A percentile compares a stretch with the other conserved stretches of the same genome.
These are phyloP conservation scores for Rhodotorula sp. DNA, from an alignment of 1,284 basidiomycete genomes.

Conservation along the genomic window DNA sequence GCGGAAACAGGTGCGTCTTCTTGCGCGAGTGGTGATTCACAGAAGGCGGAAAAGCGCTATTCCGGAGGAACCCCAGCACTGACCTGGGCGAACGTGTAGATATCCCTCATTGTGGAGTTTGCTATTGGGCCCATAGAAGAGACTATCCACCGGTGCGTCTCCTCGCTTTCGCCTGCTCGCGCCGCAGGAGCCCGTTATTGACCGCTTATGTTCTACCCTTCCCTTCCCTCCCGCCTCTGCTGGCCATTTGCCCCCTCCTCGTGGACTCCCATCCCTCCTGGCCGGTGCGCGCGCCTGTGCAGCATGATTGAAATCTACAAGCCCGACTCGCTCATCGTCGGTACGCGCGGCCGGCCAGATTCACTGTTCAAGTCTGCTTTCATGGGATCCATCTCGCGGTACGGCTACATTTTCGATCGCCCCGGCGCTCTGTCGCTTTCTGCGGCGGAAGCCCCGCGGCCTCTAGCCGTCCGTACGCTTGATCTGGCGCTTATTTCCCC, in stretches of 20 bases:
- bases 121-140: slow-evolving; percentile 86
- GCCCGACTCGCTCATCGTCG: slow-evolving; percentile 91
- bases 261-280: too few relatives aligned
- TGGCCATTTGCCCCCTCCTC: too few relatives aligned
- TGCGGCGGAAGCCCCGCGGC: too few relatives aligned
- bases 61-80: background rate
- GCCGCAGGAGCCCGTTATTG: background rate
- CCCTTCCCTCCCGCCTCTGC: too few relatives aligned
- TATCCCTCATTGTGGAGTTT: slow-evolving; percentile 91
- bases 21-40: slow-evolving; percentile 47
- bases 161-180: background rate
- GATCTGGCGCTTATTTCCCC: background rate
- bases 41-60: background rate
- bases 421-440: too few relatives aligned
- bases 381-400: slow-evolving; percentile 55
- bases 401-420: background rate
- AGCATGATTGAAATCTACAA: slow-evolving; percentile 92
- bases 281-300: too few relatives aligned
- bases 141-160: slow-evolving; percentile 60
- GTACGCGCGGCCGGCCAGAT: slow-evolving; percentile 72
- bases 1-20: slow-evolving; percentile 68
- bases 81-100: slow-evolving; percentile 54
- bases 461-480: too few relatives aligned
- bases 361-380: slow-evolving; percentile 42
- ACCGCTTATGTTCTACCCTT: background rate